These are phyloP conservation scores for Arachnomyces sp. DNA, from an alignment of 2,329 filamentous ascomycete species.

Conservation along the genomic window DNA sequence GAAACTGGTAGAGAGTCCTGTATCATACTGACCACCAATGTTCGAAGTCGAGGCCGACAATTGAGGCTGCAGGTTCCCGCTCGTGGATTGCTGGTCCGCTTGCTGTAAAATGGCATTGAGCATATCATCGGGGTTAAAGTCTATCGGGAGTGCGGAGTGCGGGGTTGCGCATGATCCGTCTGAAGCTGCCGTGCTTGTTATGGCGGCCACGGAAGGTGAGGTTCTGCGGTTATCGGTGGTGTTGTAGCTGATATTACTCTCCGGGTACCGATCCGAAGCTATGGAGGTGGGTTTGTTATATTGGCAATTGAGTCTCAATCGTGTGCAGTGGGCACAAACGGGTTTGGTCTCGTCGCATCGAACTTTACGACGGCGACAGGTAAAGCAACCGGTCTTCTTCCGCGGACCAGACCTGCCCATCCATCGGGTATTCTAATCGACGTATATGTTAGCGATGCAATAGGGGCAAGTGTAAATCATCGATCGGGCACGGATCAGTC, in stretches of 20 bases:
- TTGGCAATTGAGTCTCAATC: constrained; percentile 22
- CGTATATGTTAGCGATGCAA: too few species aligned
- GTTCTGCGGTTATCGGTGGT: not conserved
- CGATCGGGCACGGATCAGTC: too few species aligned
- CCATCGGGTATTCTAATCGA: constrained; percentile 5
- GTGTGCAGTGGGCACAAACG: constrained; percentile 26
- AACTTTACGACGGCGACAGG: constrained; percentile 29
- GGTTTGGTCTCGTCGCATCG: constrained; percentile 29
- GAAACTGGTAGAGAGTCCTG: constrained; percentile 18
- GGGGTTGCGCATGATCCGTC: too few species aligned
- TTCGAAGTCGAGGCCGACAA: constrained; percentile 7
- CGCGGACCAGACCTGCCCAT: constrained; percentile 28
- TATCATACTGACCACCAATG: constrained; percentile 8
- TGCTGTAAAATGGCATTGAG: too few species aligned
- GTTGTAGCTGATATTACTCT: not conserved
- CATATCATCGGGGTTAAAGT: too few species aligned
- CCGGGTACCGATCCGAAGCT: constrained; percentile 8
- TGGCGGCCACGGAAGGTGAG: too few species aligned
- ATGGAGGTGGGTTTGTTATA: constrained; percentile 19
- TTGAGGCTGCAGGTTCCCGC: constrained; percentile 5
- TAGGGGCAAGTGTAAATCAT: too few species aligned
- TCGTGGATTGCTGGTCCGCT: constrained; percentile 10
- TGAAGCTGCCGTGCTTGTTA: too few species aligned
- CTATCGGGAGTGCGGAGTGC: too few species aligned
- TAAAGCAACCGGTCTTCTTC: constrained; percentile 27